Conservation (phyloP, 2,329 filamentous ascomycete species). For the Tympanopsis confertula region DNA sequence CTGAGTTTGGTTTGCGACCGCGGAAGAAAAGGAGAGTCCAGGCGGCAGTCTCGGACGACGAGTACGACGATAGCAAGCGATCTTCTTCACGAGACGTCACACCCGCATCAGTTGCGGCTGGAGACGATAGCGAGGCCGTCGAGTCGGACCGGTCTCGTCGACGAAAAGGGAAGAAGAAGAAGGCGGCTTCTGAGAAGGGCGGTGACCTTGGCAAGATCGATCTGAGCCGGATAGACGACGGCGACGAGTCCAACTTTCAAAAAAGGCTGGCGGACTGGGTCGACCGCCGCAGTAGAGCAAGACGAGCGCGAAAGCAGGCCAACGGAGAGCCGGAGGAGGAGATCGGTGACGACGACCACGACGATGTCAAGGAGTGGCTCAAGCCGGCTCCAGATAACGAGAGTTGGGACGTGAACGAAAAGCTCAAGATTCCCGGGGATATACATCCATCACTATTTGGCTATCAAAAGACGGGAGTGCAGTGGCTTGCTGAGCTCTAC, state of each 20-base stretch:
- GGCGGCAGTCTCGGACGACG: constrained; percentile 16
- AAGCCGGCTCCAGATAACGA: constrained; percentile 74
- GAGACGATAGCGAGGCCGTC: constrained; percentile 24
- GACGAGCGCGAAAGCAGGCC: constrained; percentile 26
- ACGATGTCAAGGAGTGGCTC: constrained; percentile 56
- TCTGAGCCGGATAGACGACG: constrained; percentile 65
- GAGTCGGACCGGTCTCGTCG: constrained; percentile 10
- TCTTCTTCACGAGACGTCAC: constrained; percentile 1
- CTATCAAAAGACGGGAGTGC: constrained; percentile 92
- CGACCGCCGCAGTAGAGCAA: constrained; percentile 42
- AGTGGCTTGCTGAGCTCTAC: constrained; percentile 91
- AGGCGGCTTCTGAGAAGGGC: constrained; percentile 22
- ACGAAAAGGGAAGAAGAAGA: constrained; percentile 13
- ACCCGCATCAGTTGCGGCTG: constrained; percentile 16
- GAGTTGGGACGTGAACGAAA: constrained; percentile 65
- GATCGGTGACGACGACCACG: constrained; percentile 19
- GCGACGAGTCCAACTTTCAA: constrained; percentile 73
- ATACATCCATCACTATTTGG: constrained; percentile 87
- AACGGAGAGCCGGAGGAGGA: constrained; percentile 19
- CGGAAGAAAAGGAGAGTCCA: constrained; percentile 9
- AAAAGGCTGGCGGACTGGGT: constrained; percentile 67
- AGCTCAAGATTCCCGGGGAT: constrained; percentile 75
- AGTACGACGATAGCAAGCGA: constrained; percentile 22
- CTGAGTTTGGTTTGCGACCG: constrained; percentile 37
- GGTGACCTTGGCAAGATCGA: constrained; percentile 32